A percentile compares a stretch with the other conserved stretches of the same genome.
Evolutionary conservation across 768 basidiomycete species (phyloP).

Genomic region (Suillus paluster): DNA sequence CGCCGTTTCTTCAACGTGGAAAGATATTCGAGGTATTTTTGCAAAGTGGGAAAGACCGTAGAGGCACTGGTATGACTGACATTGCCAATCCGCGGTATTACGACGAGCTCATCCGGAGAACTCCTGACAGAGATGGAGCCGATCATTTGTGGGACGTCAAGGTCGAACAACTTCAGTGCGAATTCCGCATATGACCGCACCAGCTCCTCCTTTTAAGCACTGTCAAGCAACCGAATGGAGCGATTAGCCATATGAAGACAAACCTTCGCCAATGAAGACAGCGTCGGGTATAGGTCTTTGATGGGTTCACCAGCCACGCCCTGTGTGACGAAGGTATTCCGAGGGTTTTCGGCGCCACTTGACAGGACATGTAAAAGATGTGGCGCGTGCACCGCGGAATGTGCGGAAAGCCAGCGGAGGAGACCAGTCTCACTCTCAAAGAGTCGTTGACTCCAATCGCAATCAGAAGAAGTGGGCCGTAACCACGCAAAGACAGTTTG

Average conservation of each 20-base stretch:
- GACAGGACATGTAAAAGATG: background rate
- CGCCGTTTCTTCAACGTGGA: slow-evolving; percentile 5
- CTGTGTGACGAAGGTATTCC: slow-evolving; percentile 2
- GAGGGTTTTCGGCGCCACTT: background rate
- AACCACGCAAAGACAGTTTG: background rate
- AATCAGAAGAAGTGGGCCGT: slow-evolving; percentile 4
- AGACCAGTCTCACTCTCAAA: slow-evolving; percentile 8
- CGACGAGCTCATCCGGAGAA: background rate
- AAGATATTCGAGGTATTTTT: slow-evolving; percentile 10
- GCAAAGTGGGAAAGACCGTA: slow-evolving; percentile 4
- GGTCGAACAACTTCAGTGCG: slow-evolving; percentile 9
- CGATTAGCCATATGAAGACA: background rate
- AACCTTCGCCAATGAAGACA: slow-evolving; percentile 10
- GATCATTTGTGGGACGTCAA: slow-evolving; percentile 13
- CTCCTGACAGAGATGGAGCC: slow-evolving; percentile 1
- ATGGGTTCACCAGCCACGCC: slow-evolving; percentile 1
- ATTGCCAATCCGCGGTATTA: slow-evolving; percentile 7
- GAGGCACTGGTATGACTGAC: background rate
- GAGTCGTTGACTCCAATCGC: background rate
- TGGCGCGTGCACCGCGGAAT: slow-evolving; percentile 4
- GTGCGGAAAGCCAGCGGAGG: slow-evolving; percentile 6
- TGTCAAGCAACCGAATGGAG: background rate
- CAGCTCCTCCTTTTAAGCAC: slow-evolving; percentile 10
- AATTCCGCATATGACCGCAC: slow-evolving; percentile 17
- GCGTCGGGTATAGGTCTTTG: background rate